These are phyloP conservation scores for Rubroboletus satanas DNA, from an alignment of 768 basidiomycete species.

Conservation along the genomic window DNA sequence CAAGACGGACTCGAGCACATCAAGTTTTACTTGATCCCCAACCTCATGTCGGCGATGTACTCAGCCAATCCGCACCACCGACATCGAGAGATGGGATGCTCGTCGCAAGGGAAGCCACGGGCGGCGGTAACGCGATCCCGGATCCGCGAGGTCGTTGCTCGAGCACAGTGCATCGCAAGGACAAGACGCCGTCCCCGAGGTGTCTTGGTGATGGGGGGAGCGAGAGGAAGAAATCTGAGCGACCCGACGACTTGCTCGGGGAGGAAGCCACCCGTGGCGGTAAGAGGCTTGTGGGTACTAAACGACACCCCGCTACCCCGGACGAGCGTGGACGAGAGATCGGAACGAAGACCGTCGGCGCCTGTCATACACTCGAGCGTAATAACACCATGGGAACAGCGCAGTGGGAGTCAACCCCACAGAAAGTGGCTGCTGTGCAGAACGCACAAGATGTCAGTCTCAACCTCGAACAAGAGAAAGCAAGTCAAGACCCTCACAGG, in stretches of 20 bases:
- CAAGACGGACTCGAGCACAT: slow-evolving; percentile 13
- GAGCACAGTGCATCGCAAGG: slow-evolving; percentile 50
- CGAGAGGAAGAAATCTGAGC: slow-evolving; percentile 28
- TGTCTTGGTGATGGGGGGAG: slow-evolving; percentile 35
- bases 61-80: slow-evolving; percentile 40
- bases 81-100: slow-evolving; percentile 61
- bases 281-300: slow-evolving; percentile 40
- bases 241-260: slow-evolving; percentile 26
- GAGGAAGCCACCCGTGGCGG: slow-evolving; percentile 23
- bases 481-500: slow-evolving; percentile 34
- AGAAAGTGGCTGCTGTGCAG: slow-evolving; percentile 44
- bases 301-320: slow-evolving; percentile 28
- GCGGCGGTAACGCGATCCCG: slow-evolving; percentile 23
- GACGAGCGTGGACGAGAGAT: slow-evolving; percentile 58
- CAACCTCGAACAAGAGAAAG: neutral
- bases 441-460: neutral
- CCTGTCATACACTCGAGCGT: slow-evolving; percentile 32
- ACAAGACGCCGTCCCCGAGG: slow-evolving; percentile 57
- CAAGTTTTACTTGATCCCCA: slow-evolving; percentile 2
- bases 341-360: slow-evolving; percentile 30
- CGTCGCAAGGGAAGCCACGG: slow-evolving; percentile 37
- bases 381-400: slow-evolving; percentile 43
- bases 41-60: slow-evolving; percentile 25
- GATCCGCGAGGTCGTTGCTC: slow-evolving; percentile 33
- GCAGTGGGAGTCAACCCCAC: slow-evolving; percentile 47